Evolutionary conservation across 768 basidiomycete species (phyloP).

Genomic region (Pleurotus eryngii): DNA sequence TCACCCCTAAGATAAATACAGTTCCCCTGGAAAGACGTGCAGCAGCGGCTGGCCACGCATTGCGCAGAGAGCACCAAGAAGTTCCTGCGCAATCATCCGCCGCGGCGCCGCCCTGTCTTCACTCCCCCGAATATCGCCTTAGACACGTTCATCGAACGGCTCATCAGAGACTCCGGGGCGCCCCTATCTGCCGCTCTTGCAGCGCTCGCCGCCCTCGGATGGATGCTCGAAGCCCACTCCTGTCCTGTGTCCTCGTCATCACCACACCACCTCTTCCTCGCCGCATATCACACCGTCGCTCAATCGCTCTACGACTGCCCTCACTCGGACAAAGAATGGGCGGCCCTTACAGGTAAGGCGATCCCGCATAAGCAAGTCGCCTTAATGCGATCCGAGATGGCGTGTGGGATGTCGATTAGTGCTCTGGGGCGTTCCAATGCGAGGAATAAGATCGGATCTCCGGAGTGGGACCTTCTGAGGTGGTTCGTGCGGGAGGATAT

Average conservation of each 20-base stretch:
- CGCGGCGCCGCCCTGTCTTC: background rate
- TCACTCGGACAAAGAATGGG: background rate
- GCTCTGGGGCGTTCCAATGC: too few species aligned
- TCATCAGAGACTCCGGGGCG: background rate
- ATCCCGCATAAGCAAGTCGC: background rate
- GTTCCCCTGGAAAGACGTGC: background rate
- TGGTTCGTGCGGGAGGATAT: background rate
- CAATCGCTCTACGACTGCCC: background rate
- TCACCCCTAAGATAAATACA: background rate
- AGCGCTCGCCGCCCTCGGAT: background rate
- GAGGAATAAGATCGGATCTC: background rate
- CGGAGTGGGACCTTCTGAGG: constrained; percentile 1
- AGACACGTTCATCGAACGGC: background rate
- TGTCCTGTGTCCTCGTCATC: background rate
- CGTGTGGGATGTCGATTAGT: background rate
- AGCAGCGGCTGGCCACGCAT: background rate
- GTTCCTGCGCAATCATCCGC: background rate
- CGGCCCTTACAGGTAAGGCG: background rate
- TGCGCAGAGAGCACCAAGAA: background rate
- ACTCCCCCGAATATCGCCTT: background rate
- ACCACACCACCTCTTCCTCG: background rate
- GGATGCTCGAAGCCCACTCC: background rate
- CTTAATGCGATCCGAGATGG: background rate
- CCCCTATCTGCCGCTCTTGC: constrained; percentile 1
- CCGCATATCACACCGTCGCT: background rate